These are phyloP conservation scores for Kitagawia praeruptora DNA, from an alignment of 129 eudicot genomes.

Conservation along the genomic window DNA sequence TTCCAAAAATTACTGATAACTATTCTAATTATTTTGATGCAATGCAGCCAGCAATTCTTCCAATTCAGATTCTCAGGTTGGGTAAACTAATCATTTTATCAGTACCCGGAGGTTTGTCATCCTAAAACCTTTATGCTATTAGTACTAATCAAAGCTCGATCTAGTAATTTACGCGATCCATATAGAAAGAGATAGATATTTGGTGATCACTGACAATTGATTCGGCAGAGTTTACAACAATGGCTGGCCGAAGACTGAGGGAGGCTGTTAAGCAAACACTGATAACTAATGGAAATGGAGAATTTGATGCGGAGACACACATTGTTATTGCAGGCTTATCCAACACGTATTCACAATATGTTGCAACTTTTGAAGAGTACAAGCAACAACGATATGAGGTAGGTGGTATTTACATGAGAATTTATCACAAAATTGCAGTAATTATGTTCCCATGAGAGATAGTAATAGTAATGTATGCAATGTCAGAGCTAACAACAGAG, in stretches of 20 bases:
- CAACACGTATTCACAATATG: conserved; percentile 57
- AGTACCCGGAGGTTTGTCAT: conserved; percentile 60
- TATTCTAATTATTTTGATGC: not conserved
- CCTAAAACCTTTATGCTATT: not conserved
- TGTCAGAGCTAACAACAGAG: not conserved
- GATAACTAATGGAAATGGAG: conserved; percentile 34
- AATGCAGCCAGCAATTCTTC: conserved; percentile 58
- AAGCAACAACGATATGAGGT: conserved; percentile 67
- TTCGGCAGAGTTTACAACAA: conserved; percentile 56
- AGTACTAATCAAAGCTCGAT: not conserved
- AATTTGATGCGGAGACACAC: conserved; percentile 35
- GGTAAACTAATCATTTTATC: conserved; percentile 53
- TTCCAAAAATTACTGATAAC: too few relatives aligned
- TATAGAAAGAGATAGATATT: not conserved
- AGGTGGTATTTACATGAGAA: not conserved
- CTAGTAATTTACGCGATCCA: not conserved
- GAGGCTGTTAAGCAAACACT: conserved; percentile 56
- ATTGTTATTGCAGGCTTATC: conserved; percentile 58
- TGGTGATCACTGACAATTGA: not conserved
- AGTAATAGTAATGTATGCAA: not conserved
- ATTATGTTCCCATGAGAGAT: not conserved
- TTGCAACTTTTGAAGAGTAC: conserved; percentile 53
- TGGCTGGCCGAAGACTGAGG: conserved; percentile 65
- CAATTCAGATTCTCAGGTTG: conserved; percentile 59
- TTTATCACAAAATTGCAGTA: not conserved